Conservation (phyloP, 2,329 filamentous ascomycete genomes). For the Davidsoniella eucalypti region DNA sequence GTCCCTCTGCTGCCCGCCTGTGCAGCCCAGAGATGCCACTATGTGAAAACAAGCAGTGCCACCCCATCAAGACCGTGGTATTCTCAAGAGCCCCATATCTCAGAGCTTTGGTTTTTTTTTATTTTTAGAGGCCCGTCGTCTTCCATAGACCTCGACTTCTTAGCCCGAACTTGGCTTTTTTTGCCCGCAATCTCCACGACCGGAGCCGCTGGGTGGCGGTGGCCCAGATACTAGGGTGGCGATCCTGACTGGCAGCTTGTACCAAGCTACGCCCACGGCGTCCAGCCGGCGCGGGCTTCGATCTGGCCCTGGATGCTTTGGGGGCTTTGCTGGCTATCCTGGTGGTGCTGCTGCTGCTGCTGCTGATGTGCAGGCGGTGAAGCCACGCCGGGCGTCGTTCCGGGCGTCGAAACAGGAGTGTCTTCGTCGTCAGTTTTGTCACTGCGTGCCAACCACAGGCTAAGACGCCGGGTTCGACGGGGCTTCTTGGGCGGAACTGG, state of each 20-base stretch:
- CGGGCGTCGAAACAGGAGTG: not conserved
- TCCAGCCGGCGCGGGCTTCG: not conserved
- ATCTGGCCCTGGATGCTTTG: not conserved
- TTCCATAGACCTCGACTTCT: not conserved
- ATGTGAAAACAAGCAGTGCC: too few species aligned
- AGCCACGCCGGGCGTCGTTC: too few species aligned
- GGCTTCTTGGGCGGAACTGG: not conserved
- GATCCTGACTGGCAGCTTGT: not conserved
- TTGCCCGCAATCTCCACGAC: too few species aligned
- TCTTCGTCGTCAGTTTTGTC: not conserved
- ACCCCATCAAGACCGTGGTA: not conserved
- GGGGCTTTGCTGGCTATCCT: not conserved
- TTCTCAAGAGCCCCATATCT: not conserved
- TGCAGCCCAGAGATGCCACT: too few species aligned
- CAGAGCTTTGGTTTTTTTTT: not conserved
- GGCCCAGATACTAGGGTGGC: too few species aligned
- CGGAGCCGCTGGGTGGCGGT: too few species aligned
- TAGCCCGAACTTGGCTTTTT: too few species aligned
- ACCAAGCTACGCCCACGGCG: slow-evolving; percentile 1
- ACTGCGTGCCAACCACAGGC: not conserved
- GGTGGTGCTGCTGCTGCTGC: not conserved
- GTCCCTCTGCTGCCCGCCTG: too few species aligned
- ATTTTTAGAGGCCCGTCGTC: not conserved
- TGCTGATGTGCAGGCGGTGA: not conserved
- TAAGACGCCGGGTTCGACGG: not conserved